These are phyloP conservation scores for Colletotrichum musae DNA, from an alignment of 2,329 filamentous ascomycete species.

Conservation along the genomic window DNA sequence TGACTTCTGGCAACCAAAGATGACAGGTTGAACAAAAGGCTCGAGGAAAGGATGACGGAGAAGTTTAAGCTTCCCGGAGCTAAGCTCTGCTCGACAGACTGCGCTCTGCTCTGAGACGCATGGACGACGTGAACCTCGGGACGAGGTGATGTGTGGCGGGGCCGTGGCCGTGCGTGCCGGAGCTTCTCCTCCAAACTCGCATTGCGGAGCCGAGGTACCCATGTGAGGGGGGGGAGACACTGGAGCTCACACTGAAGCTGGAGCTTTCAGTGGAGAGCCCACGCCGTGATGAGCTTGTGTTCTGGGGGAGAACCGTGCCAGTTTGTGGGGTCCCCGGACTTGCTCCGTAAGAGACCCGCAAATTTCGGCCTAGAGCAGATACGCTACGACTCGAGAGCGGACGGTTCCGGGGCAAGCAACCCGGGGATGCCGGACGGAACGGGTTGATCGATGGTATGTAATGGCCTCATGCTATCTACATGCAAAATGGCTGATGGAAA, in stretches of 20 bases:
- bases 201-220: slow-evolving; percentile 39
- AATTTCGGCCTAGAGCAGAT: slow-evolving; percentile 9
- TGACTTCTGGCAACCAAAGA: slow-evolving; percentile 2
- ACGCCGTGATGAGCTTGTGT: neutral
- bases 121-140: slow-evolving; percentile 36
- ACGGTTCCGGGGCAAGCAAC: neutral
- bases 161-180: slow-evolving; percentile 33
- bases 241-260: neutral
- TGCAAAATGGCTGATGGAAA: slow-evolving; percentile 13
- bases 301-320: neutral
- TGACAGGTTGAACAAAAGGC: slow-evolving; percentile 3
- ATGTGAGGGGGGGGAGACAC: slow-evolving; percentile 25
- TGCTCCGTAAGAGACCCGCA: slow-evolving; percentile 26
- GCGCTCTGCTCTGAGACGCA: slow-evolving; percentile 16
- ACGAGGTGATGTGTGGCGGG: slow-evolving; percentile 28
- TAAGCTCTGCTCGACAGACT: slow-evolving; percentile 14
- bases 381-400: neutral
- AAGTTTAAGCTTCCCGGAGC: slow-evolving; percentile 8
- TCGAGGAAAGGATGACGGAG: slow-evolving; percentile 20
- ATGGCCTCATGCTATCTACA: neutral
- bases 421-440: slow-evolving; percentile 13
- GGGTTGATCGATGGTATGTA: neutral
- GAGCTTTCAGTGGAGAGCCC: neutral
- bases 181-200: slow-evolving; percentile 21
- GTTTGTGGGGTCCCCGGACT: slow-evolving; percentile 15